A percentile compares a stretch with the other conserved stretches of the same genome.
phyloP scores from a whole-genome alignment of 108 stramenopile genomes.

The Mediolabrus comicus region DNA sequence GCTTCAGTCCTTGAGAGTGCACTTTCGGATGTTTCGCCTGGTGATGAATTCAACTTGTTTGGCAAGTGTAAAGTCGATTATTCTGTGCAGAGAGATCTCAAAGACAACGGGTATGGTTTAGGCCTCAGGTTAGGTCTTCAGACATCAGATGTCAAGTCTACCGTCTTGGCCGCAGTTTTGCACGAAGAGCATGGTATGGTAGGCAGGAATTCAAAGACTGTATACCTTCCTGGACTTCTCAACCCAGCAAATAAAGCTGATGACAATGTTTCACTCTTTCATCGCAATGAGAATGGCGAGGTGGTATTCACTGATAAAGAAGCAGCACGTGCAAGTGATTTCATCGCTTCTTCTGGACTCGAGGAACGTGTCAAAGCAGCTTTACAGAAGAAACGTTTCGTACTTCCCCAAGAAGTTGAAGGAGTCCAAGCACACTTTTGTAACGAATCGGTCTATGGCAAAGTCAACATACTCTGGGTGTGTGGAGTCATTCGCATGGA shows the following conservation, averaged over 20 bases:
- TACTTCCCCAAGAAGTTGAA: not conserved
- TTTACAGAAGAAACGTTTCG: conserved; percentile 4
- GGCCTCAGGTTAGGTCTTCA: not conserved
- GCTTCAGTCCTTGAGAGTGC: not conserved
- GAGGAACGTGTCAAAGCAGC: conserved; percentile 12
- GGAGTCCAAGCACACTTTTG: conserved; percentile 5
- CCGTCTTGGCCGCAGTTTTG: not conserved
- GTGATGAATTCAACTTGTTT: not conserved
- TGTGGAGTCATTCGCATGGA: conserved; percentile 11
- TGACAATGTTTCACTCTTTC: not conserved
- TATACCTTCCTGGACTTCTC: conserved; percentile 2
- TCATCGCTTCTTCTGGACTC: conserved; percentile 1
- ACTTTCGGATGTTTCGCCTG: not conserved
- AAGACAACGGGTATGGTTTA: conserved; percentile 3
- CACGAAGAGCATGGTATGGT: not conserved
- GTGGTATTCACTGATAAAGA: not conserved
- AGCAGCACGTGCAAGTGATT: conserved; percentile 3
- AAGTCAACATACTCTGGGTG: not conserved
- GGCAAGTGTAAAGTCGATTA: not conserved
- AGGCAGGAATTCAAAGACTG: not conserved
- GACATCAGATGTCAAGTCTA: not conserved
- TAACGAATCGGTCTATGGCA: conserved; percentile 8
- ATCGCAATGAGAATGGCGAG: conserved; percentile 4
- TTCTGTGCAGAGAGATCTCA: too few relatives aligned
- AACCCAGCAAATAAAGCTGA: not conserved